phyloP scores from a whole-genome alignment of 345 rosid species.

The Anastatica hierochuntica region DNA sequence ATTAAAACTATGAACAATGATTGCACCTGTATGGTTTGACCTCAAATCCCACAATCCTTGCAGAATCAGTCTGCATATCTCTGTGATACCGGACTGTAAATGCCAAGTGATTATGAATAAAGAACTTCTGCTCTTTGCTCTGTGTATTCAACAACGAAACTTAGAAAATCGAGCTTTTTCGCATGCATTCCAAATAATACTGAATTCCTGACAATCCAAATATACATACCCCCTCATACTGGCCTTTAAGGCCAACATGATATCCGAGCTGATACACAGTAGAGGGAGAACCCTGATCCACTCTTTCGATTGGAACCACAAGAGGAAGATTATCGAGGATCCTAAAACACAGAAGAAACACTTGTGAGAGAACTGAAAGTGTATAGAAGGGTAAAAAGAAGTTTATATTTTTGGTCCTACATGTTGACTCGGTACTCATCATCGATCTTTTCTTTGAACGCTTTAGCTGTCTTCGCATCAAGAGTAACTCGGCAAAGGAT shows the following conservation, averaged over 20 bases:
- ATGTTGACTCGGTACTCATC: conserved; percentile 93
- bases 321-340: conserved; percentile 95
- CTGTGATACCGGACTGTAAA: conserved; percentile 83
- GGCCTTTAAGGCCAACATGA: conserved; percentile 90
- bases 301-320: conserved; percentile 66
- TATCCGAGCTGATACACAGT: conserved; percentile 77
- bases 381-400: neutral
- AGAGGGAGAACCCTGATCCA: conserved; percentile 54
- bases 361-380: conserved; percentile 10
- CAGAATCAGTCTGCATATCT: conserved; percentile 59
- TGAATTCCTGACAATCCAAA: neutral
- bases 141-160: conserved; percentile 21
- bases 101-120: conserved; percentile 83
- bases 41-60: conserved; percentile 96
- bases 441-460: conserved; percentile 76
- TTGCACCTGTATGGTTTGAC: conserved; percentile 81
- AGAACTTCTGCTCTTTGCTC: conserved; percentile 82
- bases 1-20: neutral
- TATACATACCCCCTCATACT: conserved; percentile 60
- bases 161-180: conserved; percentile 12
- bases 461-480: conserved; percentile 56
- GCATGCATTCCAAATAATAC: neutral
- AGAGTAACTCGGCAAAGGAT: conserved; percentile 42
- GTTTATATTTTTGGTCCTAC: conserved; percentile 30
- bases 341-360: conserved; percentile 38